phyloP scores from a whole-genome alignment of 768 basidiomycete genomes.

The Auricularia sp. region DNA sequence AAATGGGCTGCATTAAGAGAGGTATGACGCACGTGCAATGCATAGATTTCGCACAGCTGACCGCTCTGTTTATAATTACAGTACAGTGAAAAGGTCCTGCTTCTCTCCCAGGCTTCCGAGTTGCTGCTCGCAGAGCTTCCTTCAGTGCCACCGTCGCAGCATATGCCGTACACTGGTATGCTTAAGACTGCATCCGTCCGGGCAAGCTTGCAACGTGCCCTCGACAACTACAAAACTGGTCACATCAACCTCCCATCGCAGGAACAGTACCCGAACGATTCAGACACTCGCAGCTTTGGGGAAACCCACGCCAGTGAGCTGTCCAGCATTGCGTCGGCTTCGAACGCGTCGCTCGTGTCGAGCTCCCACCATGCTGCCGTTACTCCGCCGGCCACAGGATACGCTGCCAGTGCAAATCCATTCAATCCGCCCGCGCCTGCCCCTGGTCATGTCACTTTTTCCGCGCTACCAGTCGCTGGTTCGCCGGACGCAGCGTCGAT shows the following conservation, averaged over 20 bases:
- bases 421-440: slow-evolving; percentile 5
- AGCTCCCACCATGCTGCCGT: slow-evolving; percentile 34
- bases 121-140: slow-evolving; percentile 57
- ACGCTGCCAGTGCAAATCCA: too few relatives aligned
- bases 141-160: slow-evolving; percentile 48
- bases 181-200: slow-evolving; percentile 59
- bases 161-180: slow-evolving; percentile 49
- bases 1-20: slow-evolving; percentile 81
- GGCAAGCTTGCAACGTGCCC: slow-evolving; percentile 64
- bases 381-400: slow-evolving; percentile 24
- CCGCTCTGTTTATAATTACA: slow-evolving; percentile 17
- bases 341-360: slow-evolving; percentile 11
- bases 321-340: slow-evolving; percentile 23
- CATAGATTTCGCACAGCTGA: neutral
- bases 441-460: slow-evolving; percentile 14
- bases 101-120: slow-evolving; percentile 61
- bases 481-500: too few relatives aligned
- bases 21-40: slow-evolving; percentile 31
- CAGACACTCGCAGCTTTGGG: slow-evolving; percentile 75
- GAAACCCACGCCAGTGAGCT: slow-evolving; percentile 75
- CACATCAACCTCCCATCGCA: slow-evolving; percentile 29
- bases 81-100: slow-evolving; percentile 74
- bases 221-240: slow-evolving; percentile 71
- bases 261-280: slow-evolving; percentile 49
- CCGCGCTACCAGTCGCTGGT: neutral